phyloP scores from a whole-genome alignment of 805 yeast genomes.

The Saccharomycopsis capsularis region DNA sequence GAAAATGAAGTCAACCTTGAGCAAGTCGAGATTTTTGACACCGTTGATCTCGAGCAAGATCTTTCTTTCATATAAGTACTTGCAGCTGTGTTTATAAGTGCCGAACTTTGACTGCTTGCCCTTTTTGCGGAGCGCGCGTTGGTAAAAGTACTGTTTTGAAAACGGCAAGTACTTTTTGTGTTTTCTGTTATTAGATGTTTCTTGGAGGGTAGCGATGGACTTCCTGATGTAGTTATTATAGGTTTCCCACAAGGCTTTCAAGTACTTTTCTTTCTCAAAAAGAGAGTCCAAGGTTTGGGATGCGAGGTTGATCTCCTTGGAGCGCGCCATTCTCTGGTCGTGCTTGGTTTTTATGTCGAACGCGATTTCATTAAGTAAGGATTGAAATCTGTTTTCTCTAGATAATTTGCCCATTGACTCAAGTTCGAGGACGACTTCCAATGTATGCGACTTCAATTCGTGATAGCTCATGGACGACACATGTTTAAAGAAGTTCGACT shows the following conservation, averaged over 20 bases:
- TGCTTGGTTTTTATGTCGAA: constrained; percentile 61
- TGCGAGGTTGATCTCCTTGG: constrained; percentile 39
- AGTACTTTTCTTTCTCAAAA: constrained; percentile 38
- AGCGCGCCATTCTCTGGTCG: constrained; percentile 41
- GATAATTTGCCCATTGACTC: constrained; percentile 61
- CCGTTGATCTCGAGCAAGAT: constrained; percentile 58
- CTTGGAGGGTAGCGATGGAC: constrained; percentile 44
- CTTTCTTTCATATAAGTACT: constrained; percentile 66
- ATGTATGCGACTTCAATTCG: constrained; percentile 67
- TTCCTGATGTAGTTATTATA: constrained; percentile 44
- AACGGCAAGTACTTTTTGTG: constrained; percentile 34
- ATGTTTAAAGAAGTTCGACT: constrained; percentile 44
- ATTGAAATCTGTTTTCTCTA: constrained; percentile 69
- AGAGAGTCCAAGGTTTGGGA: constrained; percentile 38
- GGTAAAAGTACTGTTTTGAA: constrained; percentile 71
- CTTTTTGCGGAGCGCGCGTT: constrained; percentile 56
- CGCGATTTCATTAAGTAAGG: constrained; percentile 74
- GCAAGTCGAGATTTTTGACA: constrained; percentile 39
- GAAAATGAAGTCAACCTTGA: constrained; percentile 67
- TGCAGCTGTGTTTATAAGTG: constrained; percentile 67
- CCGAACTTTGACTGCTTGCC: constrained; percentile 73
- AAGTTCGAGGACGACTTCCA: constrained; percentile 69
- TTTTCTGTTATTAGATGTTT: constrained; percentile 31
- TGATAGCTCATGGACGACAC: constrained; percentile 50
- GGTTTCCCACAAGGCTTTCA: constrained; percentile 35